A percentile compares a stretch with the other conserved stretches of the same genome.
Evolutionary conservation across 139 green algal species (phyloP).

Genomic region (Chlorella sorokiniana): DNA sequence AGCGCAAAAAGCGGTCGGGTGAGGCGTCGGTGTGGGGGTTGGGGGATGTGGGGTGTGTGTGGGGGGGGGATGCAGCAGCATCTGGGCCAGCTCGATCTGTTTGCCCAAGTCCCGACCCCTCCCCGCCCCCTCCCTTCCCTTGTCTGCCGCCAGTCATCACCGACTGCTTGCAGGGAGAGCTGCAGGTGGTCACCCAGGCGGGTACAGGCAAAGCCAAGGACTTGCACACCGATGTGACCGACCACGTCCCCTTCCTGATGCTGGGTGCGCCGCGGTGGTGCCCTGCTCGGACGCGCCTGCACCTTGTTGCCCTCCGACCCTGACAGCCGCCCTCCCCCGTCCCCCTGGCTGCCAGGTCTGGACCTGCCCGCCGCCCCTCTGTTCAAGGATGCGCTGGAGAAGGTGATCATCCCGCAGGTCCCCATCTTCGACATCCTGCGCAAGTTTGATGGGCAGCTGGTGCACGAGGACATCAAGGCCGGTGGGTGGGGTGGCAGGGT

Average conservation of each 20-base stretch:
- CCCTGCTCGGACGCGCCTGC: neutral
- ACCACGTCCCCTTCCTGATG: constrained; percentile 33
- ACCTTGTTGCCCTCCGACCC: neutral
- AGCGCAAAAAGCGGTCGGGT: constrained; percentile 65
- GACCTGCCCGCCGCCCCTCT: constrained; percentile 95
- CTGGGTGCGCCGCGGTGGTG: constrained; percentile 10
- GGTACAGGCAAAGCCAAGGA: constrained; percentile 75
- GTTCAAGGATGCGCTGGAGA: constrained; percentile 96
- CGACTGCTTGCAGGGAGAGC: constrained; percentile 90
- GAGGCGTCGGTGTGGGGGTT: neutral
- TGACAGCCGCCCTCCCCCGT: neutral
- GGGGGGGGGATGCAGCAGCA: too few relatives aligned
- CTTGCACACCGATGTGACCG: neutral
- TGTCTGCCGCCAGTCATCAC: constrained; percentile 74
- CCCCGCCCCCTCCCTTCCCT: neutral
- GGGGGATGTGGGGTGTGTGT: neutral
- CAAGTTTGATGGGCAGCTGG: constrained; percentile 89
- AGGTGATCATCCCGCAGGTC: constrained; percentile 98
- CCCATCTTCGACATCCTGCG: constrained; percentile 89
- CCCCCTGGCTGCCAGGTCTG: constrained; percentile 46
- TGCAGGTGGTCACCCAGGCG: constrained; percentile 85
- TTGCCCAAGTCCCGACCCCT: neutral
- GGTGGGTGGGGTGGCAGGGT: too few relatives aligned
- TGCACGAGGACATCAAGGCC: constrained; percentile 79
- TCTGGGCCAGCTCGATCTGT: neutral